Evolutionary conservation across 345 rosid genomes (phyloP).

Genomic region (Crucihimalaya himalaica): DNA sequence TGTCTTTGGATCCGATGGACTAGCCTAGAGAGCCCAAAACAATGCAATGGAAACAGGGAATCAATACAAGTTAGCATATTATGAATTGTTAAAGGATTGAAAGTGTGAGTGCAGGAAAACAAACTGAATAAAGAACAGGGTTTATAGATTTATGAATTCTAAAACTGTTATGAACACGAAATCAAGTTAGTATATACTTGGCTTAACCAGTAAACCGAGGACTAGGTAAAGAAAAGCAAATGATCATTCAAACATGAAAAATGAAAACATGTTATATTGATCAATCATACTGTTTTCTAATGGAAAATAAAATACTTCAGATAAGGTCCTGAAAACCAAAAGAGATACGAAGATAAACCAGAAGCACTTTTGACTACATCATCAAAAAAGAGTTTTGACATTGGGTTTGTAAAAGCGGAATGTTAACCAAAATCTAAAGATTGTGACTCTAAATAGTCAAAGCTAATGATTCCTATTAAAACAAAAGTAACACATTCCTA

Average conservation of each 20-base stretch:
- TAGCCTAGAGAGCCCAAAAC: conserved; percentile 56
- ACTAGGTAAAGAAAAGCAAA: background rate
- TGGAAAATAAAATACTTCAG: background rate
- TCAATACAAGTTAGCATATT: background rate
- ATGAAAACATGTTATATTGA: background rate
- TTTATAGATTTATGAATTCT: background rate
- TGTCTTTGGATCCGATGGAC: conserved; percentile 68
- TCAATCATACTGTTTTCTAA: background rate
- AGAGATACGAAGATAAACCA: background rate
- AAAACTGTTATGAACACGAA: background rate
- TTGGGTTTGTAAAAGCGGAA: background rate
- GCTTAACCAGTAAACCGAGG: background rate
- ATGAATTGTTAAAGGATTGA: background rate
- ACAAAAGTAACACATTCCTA: background rate
- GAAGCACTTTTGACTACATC: background rate
- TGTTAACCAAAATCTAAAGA: background rate
- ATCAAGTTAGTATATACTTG: background rate
- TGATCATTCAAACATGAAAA: background rate
- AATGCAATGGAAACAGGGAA: background rate
- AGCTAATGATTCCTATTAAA: background rate
- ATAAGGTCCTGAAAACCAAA: background rate
- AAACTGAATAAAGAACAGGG: background rate
- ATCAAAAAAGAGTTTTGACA: background rate
- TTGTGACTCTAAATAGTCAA: conserved; percentile 7
- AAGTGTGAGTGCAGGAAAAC: background rate